Percentiles rank a stretch among this genome's conserved stretches.
These are phyloP conservation scores for Penicillium ochrochloron DNA, from an alignment of 495 filamentous ascomycete species.

Conservation along the genomic window DNA sequence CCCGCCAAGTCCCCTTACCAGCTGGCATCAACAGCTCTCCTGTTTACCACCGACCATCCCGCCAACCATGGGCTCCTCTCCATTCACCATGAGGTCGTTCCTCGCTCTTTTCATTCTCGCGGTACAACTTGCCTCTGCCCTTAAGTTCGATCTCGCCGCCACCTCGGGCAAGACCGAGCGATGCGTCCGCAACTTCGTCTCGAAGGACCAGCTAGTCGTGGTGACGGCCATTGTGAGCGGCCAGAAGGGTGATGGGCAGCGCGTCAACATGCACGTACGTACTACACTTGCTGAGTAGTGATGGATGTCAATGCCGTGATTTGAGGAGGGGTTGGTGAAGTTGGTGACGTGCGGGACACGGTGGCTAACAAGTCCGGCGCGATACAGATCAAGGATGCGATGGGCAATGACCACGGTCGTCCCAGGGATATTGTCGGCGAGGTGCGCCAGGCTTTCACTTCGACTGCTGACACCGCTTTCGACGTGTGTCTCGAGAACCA, in stretches of 20 bases:
- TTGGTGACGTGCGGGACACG: slow-evolving; percentile 4
- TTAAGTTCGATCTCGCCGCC: slow-evolving; percentile 93
- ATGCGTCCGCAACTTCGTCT: slow-evolving; percentile 97
- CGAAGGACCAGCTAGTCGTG: slow-evolving; percentile 92
- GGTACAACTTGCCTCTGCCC: slow-evolving; percentile 67
- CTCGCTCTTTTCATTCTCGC: slow-evolving; percentile 46
- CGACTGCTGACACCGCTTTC: slow-evolving; percentile 91
- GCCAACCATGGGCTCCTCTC: slow-evolving; percentile 40
- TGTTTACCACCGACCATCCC: slow-evolving; percentile 35
- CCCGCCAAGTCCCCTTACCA: slow-evolving; percentile 35
- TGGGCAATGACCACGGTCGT: slow-evolving; percentile 92
- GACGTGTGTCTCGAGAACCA: slow-evolving; percentile 97
- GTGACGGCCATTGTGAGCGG: slow-evolving; percentile 92
- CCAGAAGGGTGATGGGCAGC: slow-evolving; percentile 86
- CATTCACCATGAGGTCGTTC: slow-evolving; percentile 42
- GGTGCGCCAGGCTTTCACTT: slow-evolving; percentile 90
- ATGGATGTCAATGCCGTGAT: background rate
- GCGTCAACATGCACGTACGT: slow-evolving; percentile 93
- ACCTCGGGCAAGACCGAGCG: slow-evolving; percentile 69
- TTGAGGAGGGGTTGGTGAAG: background rate
- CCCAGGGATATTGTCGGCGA: slow-evolving; percentile 92
- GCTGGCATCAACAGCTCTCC: slow-evolving; percentile 39
- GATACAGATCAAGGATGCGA: slow-evolving; percentile 85
- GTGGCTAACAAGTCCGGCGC: slow-evolving; percentile 19
- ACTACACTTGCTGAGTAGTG: background rate